These are phyloP conservation scores for Penicillium griseofulvum DNA, from an alignment of 2,329 filamentous ascomycete genomes.

Conservation along the genomic window DNA sequence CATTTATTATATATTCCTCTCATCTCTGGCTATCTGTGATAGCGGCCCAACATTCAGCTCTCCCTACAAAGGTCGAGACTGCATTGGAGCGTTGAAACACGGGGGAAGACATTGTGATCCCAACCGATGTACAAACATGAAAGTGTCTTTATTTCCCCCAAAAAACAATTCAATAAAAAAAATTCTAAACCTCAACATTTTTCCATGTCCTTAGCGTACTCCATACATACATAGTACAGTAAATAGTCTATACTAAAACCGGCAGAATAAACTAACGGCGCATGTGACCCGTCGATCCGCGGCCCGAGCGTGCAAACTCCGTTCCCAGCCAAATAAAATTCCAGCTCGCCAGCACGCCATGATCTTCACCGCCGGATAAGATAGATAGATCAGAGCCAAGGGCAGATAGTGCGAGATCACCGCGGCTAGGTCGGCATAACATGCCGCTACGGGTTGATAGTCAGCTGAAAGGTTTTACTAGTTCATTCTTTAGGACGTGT, in stretches of 20 bases:
- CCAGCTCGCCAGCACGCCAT: conserved; percentile 7
- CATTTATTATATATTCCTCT: conserved; percentile 2
- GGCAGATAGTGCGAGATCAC: conserved; percentile 16
- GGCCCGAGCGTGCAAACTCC: conserved; percentile 1
- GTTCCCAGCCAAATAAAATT: background rate
- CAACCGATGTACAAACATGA: conserved; percentile 10
- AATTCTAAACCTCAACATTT: background rate
- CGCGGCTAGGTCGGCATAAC: conserved; percentile 26
- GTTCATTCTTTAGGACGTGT: background rate
- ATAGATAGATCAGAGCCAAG: conserved; percentile 17
- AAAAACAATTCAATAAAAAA: conserved; percentile 3
- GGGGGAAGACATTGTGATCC: conserved; percentile 13
- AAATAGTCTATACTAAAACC: background rate
- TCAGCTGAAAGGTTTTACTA: conserved; percentile 4
- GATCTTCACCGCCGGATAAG: conserved; percentile 20
- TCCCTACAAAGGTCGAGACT: conserved; percentile 23
- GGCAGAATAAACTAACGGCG: conserved; percentile 5
- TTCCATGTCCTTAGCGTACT: background rate
- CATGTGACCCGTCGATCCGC: conserved; percentile 24
- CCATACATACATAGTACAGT: background rate
- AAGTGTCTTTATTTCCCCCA: background rate
- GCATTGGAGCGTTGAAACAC: conserved; percentile 8
- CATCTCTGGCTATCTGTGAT: conserved; percentile 10
- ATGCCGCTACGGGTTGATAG: conserved; percentile 10
- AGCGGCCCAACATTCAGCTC: conserved; percentile 15